Conservation (phyloP, 1,284 basidiomycete species). For the Fomitopsis schrenkii region DNA sequence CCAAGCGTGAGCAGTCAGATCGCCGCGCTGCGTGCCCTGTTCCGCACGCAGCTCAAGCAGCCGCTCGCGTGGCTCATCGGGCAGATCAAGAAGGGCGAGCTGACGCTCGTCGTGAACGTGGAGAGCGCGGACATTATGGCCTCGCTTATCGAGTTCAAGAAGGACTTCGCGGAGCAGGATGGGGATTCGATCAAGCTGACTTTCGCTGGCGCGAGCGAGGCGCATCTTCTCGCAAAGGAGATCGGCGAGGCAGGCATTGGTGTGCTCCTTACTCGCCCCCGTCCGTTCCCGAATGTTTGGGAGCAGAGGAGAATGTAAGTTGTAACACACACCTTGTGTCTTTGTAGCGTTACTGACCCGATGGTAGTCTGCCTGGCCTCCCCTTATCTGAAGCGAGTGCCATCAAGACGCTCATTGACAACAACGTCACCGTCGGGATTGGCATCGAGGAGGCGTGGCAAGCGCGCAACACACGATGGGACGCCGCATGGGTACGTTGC, state of each 20-base stretch:
- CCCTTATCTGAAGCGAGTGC: conserved; percentile 68
- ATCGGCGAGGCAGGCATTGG: conserved; percentile 69
- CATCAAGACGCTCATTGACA: conserved; percentile 54
- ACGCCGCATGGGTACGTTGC: conserved; percentile 46
- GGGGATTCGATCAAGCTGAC: conserved; percentile 47
- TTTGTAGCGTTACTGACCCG: background rate
- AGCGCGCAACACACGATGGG: conserved; percentile 59
- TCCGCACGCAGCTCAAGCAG: conserved; percentile 47
- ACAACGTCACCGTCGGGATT: conserved; percentile 75
- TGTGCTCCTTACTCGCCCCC: conserved; percentile 64
- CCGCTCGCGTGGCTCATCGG: conserved; percentile 49
- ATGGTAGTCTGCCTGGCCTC: conserved; percentile 56
- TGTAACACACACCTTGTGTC: background rate
- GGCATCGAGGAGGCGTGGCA: conserved; percentile 53
- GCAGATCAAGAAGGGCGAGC: conserved; percentile 46
- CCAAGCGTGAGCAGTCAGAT: conserved; percentile 62
- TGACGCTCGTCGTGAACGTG: conserved; percentile 54
- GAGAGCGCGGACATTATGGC: conserved; percentile 76
- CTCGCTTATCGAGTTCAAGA: conserved; percentile 71
- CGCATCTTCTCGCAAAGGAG: conserved; percentile 72
- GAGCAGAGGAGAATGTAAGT: conserved; percentile 47
- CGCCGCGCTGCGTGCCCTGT: conserved; percentile 56
- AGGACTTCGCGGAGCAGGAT: conserved; percentile 53
- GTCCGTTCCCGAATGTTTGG: conserved; percentile 60
- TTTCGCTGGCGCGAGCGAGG: conserved; percentile 69